These are phyloP conservation scores for Pythium phragmiticola DNA, from an alignment of 352 stramenopile genomes.

Conservation along the genomic window DNA sequence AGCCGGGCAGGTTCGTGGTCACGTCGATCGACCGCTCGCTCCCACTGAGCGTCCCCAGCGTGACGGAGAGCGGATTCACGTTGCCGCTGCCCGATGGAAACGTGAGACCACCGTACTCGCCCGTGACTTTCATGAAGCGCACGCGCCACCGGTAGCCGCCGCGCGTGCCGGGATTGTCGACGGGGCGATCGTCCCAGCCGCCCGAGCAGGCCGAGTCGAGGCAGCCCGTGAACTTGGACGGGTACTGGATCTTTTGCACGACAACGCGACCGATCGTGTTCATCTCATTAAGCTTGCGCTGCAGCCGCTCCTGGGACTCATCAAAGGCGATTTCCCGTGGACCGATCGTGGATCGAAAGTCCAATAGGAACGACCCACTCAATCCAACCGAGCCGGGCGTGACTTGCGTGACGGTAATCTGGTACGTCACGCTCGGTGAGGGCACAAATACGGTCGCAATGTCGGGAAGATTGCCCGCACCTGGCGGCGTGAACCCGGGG, in stretches of 20 bases:
- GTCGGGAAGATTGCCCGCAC: constrained; percentile 85
- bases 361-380: constrained; percentile 87
- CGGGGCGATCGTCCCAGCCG: constrained; percentile 89
- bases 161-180: constrained; percentile 68
- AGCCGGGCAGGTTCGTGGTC: constrained; percentile 49
- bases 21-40: constrained; percentile 53
- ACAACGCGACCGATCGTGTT: constrained; percentile 90
- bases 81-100: constrained; percentile 81
- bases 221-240: constrained; percentile 64
- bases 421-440: constrained; percentile 14
- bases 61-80: constrained; percentile 51
- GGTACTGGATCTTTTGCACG: constrained; percentile 89
- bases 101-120: constrained; percentile 66
- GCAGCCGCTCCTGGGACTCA: constrained; percentile 79
- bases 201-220: constrained; percentile 57
- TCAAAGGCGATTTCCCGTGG: constrained; percentile 84
- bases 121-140: constrained; percentile 71
- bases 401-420: constrained; percentile 83
- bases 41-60: constrained; percentile 37
- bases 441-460: constrained; percentile 51
- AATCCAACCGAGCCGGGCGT: constrained; percentile 86
- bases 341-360: constrained; percentile 85
- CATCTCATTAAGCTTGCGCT: constrained; percentile 95
- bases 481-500: constrained; percentile 81
- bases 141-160: constrained; percentile 83